These are phyloP conservation scores for Lodderomyces metapsilosis DNA, from an alignment of 1,139 yeast genomes.

Conservation along the genomic window DNA sequence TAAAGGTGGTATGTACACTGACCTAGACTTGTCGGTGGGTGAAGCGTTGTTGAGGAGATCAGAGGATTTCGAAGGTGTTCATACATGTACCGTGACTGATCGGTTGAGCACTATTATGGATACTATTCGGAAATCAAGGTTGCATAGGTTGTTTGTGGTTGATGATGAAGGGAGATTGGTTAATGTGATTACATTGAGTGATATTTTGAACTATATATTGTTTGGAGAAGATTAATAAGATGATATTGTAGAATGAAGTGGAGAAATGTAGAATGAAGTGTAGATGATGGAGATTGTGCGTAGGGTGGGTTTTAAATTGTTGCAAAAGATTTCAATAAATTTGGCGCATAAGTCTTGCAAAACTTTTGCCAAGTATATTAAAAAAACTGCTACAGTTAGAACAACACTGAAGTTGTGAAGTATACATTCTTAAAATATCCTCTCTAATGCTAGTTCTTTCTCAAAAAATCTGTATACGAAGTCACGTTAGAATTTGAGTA, in stretches of 20 bases:
- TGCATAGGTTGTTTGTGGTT: conserved; percentile 90
- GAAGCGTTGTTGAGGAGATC: conserved; percentile 94
- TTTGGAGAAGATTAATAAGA: conserved; percentile 54
- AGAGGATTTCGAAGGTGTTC: conserved; percentile 97
- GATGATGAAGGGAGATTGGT: conserved; percentile 74
- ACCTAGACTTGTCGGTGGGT: conserved; percentile 87
- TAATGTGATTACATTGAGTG: conserved; percentile 90
- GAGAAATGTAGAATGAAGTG: not conserved
- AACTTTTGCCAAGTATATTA: not conserved
- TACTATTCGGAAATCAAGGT: conserved; percentile 84
- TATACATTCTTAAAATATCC: not conserved
- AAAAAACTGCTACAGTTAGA: not conserved
- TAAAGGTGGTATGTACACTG: conserved; percentile 93
- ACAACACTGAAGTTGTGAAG: too few relatives aligned
- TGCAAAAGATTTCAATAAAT: not conserved
- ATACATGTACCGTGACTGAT: conserved; percentile 89
- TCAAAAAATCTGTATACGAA: too few relatives aligned
- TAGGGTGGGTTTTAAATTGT: not conserved
- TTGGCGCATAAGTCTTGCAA: not conserved
- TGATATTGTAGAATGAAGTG: too few relatives aligned
- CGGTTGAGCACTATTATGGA: conserved; percentile 89
- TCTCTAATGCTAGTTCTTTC: too few relatives aligned
- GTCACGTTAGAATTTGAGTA: too few relatives aligned
- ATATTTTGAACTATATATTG: conserved; percentile 79
- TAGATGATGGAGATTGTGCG: too few relatives aligned